Base-by-base conservation (phyloP, 2,329 filamentous ascomycete species). In the Aureobasidium sp. region DNA sequence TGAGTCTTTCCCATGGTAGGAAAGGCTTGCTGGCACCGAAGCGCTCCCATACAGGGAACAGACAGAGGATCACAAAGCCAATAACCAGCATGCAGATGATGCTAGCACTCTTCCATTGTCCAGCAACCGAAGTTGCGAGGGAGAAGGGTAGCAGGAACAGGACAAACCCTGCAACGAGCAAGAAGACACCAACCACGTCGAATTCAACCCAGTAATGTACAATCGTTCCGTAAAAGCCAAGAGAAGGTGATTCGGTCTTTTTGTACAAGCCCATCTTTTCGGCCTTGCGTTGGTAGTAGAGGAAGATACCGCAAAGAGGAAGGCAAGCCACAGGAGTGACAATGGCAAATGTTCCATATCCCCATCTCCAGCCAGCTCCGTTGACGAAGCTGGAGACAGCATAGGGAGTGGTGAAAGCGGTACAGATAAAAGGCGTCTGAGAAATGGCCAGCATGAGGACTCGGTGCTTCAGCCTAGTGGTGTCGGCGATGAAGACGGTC, bases 21-120 rank as follows among this genome's bases (percentile, higher is more conserved):
- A 87, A 82, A 10, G 81, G 80, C 32, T 82, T 78, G 0, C 77
- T 78, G 0, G 85, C 81, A 58, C 83, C 72, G 59, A 76, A 85
- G 34, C 71, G 79, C 69, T 89, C 85, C 76, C 81, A 86, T 1
- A 83, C 60, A 1, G 74, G 80, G 62, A 88, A 85, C 4, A 74
- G 66, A 42, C 68, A 64, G 62, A 72, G 66, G 42, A 69, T 62
- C 34, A 67, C 53, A 57, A 70, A 61, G 25, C 71, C 71, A 54
- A 73, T 63, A 47, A 72, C 67, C 44, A 73, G 57, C 70, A 72
- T 71, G 45, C 63, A 66, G 16, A 70, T 69, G 62, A 70, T 67
- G 54, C 62, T 65, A 5, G 67, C 63, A 21, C 63, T 65, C 30
- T 59, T 63, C 36, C 60, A 66, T 27, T 59, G 34, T n/a, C 58